Base-by-base conservation (phyloP, 2,329 filamentous ascomycete species). In the Fusarium proliferatum region DNA sequence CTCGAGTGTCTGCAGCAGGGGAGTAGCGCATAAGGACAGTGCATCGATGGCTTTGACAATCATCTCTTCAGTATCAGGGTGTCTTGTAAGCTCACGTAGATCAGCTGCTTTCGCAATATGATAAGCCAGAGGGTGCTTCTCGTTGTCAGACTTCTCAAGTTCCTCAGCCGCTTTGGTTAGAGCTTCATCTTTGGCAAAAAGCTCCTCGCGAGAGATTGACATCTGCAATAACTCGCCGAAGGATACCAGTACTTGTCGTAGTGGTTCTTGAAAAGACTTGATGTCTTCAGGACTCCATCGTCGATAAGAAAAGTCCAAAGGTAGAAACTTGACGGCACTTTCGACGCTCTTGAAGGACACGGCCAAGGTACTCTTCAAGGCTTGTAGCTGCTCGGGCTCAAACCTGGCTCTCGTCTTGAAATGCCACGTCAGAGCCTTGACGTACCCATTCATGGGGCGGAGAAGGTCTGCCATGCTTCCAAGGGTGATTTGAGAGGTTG, bases 31-130 rank as follows among this genome's bases (percentile, higher is more conserved):
- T 4, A 38, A 45, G 0, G 56, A 63, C 2, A 68, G 21, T 12
- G 57, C 49, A 2, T 68, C 64, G 1, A 55, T 51, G 2, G 33
- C 16, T 39, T 68, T 68, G 17, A 39, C 34, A 5, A 68, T 33
- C 65, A 68, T 68, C 8, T 68, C 56, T 42, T 68, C 64, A 13
- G 64, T 68, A 6, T 68, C 64, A 0, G 65, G 65, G 23, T 68
- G 65, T 17, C 38, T 62, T 19, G 65, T 56, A 1, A 39, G 38
- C 21, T 68, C 65, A 3, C 65, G 64, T 3, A 68, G 30, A 16
- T 68, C 38, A 11, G 65, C 65, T 3, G 65, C 65, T 34, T 68
- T 68, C 3, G 65, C 64, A 5, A 68, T 68, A 26, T 68, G 65
- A 23, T 68, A 68, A 11, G 65, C 65, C 2, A 68, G 38, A 0